phyloP scores from a whole-genome alignment of 495 filamentous ascomycete species.

The Penicillium waksmanii region DNA sequence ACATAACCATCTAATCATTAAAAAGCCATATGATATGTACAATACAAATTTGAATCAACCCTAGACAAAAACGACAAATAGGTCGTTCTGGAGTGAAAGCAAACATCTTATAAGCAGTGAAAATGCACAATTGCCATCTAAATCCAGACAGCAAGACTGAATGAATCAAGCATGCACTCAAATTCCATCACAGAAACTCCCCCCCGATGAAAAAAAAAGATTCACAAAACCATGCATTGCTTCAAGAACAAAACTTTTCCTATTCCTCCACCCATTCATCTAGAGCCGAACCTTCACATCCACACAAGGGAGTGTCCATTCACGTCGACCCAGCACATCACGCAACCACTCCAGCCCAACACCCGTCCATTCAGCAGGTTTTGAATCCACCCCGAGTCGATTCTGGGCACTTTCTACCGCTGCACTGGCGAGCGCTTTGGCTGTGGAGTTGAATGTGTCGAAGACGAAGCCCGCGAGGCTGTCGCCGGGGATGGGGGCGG shows the following conservation, averaged over 20 bases:
- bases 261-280: conserved; percentile 3
- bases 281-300: conserved; percentile 77
- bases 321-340: conserved; percentile 70
- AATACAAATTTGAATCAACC: conserved; percentile 3
- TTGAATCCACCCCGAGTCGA: conserved; percentile 32
- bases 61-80: not conserved
- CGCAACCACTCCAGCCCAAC: conserved; percentile 83
- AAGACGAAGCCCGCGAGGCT: conserved; percentile 57
- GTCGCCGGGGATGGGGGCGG: conserved; percentile 30
- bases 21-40: conserved; percentile 8
- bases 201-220: not conserved
- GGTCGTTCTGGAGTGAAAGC: not conserved
- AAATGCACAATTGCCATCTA: not conserved
- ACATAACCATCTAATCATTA: conserved; percentile 10
- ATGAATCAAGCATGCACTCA: too few relatives aligned
- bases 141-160: too few relatives aligned
- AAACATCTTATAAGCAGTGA: not conserved
- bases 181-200: not conserved
- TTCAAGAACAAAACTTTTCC: not conserved
- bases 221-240: not conserved
- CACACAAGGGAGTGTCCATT: conserved; percentile 83
- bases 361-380: conserved; percentile 69
- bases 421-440: conserved; percentile 65
- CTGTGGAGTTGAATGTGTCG: conserved; percentile 67
- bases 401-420: conserved; percentile 65